phyloP scores from a whole-genome alignment of 2,329 filamentous ascomycete species.

The Amylocarpus encephaloides region DNA sequence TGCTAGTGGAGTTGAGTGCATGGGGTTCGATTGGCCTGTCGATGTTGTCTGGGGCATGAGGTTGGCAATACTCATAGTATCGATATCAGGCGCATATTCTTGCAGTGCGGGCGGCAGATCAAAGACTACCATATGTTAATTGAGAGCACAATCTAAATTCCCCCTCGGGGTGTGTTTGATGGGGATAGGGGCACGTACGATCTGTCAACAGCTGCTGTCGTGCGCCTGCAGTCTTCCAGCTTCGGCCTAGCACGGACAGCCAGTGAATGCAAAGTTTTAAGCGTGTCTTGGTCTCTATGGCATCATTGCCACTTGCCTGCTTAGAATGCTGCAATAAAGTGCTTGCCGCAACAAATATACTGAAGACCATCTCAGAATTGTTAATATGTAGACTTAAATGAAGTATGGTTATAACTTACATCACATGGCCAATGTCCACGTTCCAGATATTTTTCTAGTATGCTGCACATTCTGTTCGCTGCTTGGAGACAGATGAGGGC shows the following conservation, averaged over 20 bases:
- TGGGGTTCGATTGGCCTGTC: not conserved
- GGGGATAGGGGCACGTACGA: conserved; percentile 16
- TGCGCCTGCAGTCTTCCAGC: conserved; percentile 29
- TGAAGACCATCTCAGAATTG: conserved; percentile 21
- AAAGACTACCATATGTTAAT: conserved; percentile 12
- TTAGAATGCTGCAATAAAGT: conserved; percentile 25
- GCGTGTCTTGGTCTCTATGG: conserved; percentile 16
- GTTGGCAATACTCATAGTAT: not conserved
- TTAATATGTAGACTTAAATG: no score
- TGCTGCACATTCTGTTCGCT: conserved; percentile 26
- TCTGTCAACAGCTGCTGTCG: conserved; percentile 27
- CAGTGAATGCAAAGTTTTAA: conserved; percentile 28
- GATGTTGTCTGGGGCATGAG: not conserved
- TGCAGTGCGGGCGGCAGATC: conserved; percentile 16
- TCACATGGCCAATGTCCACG: conserved; percentile 27
- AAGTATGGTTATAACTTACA: not conserved
- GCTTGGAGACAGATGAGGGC: conserved; percentile 23
- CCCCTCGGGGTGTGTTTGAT: not conserved
- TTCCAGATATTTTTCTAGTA: conserved; percentile 28
- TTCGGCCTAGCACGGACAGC: conserved; percentile 28
- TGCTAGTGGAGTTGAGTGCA: not conserved
- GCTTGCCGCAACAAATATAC: conserved; percentile 28
- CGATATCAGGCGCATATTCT: conserved; percentile 1
- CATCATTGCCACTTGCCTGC: conserved; percentile 7
- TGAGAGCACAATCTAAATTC: not conserved